A percentile compares a stretch with the other conserved stretches of the same genome.
phyloP scores from a whole-genome alignment of 345 rosid species.

The Arabidopsis thaliana region DNA sequence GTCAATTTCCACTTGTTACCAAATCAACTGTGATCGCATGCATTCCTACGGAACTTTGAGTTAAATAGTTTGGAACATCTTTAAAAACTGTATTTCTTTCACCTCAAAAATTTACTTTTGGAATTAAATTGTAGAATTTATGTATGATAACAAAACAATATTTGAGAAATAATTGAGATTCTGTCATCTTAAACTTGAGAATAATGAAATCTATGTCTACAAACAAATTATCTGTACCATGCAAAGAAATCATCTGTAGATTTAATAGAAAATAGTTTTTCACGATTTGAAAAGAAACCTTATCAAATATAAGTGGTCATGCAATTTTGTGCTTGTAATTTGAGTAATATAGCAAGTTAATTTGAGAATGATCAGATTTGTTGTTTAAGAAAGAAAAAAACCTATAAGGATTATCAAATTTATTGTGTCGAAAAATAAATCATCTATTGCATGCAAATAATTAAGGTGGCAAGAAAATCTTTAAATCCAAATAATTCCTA shows the following conservation, averaged over 20 bases:
- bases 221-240: constrained; percentile 2
- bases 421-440: constrained; percentile 1
- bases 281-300: background rate
- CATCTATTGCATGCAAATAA: constrained; percentile 18
- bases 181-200: background rate
- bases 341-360: background rate
- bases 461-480: constrained; percentile 39
- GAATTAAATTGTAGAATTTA: background rate
- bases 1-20: constrained; percentile 10
- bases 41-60: background rate
- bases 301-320: background rate
- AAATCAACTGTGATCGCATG: constrained; percentile 8
- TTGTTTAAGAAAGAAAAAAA: too few species aligned
- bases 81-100: background rate
- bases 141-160: background rate
- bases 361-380: background rate
- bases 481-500: constrained; percentile 17
- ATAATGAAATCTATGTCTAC: background rate
- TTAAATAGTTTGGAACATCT: constrained; percentile 16
- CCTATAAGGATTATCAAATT: too few species aligned
- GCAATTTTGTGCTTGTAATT: background rate
- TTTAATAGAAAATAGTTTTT: background rate
- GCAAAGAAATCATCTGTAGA: constrained; percentile 6
- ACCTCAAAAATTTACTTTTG: background rate
- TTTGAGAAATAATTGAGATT: background rate